phyloP scores from a whole-genome alignment of 768 basidiomycete genomes.

The Mycena galericulata region DNA sequence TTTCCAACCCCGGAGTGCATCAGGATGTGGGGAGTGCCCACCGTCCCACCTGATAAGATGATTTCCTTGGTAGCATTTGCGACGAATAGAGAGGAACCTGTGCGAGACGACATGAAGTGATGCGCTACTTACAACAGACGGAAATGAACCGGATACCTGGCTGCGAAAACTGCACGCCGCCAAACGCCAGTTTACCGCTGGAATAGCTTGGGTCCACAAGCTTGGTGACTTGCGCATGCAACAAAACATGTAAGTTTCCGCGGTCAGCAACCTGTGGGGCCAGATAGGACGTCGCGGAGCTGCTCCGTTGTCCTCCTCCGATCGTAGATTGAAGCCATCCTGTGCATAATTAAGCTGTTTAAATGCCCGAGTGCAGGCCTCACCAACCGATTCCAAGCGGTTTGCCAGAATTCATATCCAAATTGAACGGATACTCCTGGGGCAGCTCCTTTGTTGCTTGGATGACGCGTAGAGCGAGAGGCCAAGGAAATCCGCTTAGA shows the following conservation, averaged over 20 bases:
- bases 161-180: conserved; percentile 34
- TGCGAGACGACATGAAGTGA: background rate
- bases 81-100: background rate
- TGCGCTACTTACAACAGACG: too few relatives aligned
- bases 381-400: conserved; percentile 15
- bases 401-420: conserved; percentile 45
- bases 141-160: background rate
- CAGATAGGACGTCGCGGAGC: conserved; percentile 53
- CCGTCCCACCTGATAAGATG: conserved; percentile 47
- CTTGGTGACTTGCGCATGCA: conserved; percentile 48
- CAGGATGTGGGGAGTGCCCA: conserved; percentile 39
- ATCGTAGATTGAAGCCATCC: conserved; percentile 50
- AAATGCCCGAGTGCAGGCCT: too few relatives aligned
- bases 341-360: too few relatives aligned
- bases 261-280: conserved; percentile 41
- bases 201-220: conserved; percentile 37
- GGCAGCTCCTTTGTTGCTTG: conserved; percentile 48
- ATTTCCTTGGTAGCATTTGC: conserved; percentile 44
- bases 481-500: conserved; percentile 44
- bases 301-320: conserved; percentile 48
- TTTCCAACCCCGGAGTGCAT: conserved; percentile 11
- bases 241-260: conserved; percentile 50
- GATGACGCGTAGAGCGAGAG: conserved; percentile 50
- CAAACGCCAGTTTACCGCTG: conserved; percentile 33
- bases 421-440: conserved; percentile 49